Conservation (phyloP, 352 stramenopile species). For the Pythium dissimile region DNA sequence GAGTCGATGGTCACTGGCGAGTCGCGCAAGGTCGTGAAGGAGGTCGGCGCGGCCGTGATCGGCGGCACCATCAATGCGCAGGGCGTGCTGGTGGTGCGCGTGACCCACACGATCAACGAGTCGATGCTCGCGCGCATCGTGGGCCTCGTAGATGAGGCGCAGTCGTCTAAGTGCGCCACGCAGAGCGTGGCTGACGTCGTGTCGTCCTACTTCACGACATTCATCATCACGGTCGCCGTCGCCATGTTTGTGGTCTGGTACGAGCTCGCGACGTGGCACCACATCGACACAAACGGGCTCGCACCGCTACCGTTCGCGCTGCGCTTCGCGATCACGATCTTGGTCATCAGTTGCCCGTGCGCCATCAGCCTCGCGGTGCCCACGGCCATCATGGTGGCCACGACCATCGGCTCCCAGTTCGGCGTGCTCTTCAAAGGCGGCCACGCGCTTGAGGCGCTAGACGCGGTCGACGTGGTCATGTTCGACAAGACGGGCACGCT, state of each 20-base stretch:
- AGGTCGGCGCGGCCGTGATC: constrained; percentile 53
- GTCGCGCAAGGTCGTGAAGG: constrained; percentile 61
- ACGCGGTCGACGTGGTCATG: constrained; percentile 65
- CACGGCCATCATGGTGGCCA: constrained; percentile 77
- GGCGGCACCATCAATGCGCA: constrained; percentile 70
- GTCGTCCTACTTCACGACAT: constrained; percentile 69
- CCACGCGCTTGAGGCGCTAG: constrained; percentile 59
- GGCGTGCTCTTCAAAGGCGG: constrained; percentile 83
- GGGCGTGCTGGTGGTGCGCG: constrained; percentile 60
- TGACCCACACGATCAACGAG: constrained; percentile 70
- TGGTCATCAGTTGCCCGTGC: constrained; percentile 77
- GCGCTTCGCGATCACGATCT: constrained; percentile 74
- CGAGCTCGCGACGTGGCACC: constrained; percentile 35
- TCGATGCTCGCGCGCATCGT: constrained; percentile 78
- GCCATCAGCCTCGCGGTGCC: constrained; percentile 73
- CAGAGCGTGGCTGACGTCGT: constrained; percentile 67
- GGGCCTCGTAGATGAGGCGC: constrained; percentile 65
- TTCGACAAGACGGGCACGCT: constrained; percentile 85
- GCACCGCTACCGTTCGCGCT: constrained; percentile 65
- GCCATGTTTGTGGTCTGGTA: constrained; percentile 78
- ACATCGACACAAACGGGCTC: constrained; percentile 48
- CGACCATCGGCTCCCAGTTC: constrained; percentile 71
- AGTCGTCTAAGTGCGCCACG: constrained; percentile 55
- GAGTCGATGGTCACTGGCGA: constrained; percentile 82
- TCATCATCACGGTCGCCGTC: constrained; percentile 59